phyloP scores from a whole-genome alignment of 345 rosid species.

The Clarkia xantiana region DNA sequence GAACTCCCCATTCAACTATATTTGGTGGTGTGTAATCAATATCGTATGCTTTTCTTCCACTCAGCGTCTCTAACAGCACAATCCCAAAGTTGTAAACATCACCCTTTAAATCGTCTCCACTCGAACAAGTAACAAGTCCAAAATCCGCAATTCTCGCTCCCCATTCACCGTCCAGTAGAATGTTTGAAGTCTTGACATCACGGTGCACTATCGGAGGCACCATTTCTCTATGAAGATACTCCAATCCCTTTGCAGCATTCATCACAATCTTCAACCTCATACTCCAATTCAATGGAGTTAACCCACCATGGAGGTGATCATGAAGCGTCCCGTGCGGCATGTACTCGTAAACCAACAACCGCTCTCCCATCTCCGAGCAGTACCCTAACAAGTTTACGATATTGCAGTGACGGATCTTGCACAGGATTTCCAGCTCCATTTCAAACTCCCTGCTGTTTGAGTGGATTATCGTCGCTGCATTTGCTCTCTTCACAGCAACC shows the following conservation, averaged over 20 bases:
- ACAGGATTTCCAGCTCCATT: slow-evolving; percentile 56
- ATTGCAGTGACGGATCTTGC: slow-evolving; percentile 60
- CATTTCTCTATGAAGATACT: slow-evolving; percentile 69
- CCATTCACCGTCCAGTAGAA: slow-evolving; percentile 79
- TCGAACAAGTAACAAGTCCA: slow-evolving; percentile 42
- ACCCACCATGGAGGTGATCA: slow-evolving; percentile 68
- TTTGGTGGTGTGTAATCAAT: slow-evolving; percentile 43
- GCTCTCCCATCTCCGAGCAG: slow-evolving; percentile 78
- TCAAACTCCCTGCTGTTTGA: slow-evolving; percentile 68
- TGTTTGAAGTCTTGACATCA: slow-evolving; percentile 58
- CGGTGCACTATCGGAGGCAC: slow-evolving; percentile 53
- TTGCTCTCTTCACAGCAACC: slow-evolving; percentile 86
- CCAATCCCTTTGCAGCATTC: slow-evolving; percentile 78
- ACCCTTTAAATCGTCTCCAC: slow-evolving; percentile 26
- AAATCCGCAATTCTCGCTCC: slow-evolving; percentile 78
- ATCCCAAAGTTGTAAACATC: slow-evolving; percentile 67
- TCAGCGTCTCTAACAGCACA: slow-evolving; percentile 66
- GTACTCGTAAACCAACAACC: slow-evolving; percentile 74
- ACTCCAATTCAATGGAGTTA: slow-evolving; percentile 61
- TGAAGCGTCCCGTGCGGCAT: slow-evolving; percentile 89
- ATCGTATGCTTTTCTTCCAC: slow-evolving; percentile 74
- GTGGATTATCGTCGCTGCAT: slow-evolving; percentile 91
- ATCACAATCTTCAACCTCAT: slow-evolving; percentile 46
- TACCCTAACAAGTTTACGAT: slow-evolving; percentile 81
- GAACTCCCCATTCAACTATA: slow-evolving; percentile 64